Percentiles rank a stretch among this genome's conserved stretches.
phyloP scores from a whole-genome alignment of 805 yeast species.

The Cephaloascus fragrans region DNA sequence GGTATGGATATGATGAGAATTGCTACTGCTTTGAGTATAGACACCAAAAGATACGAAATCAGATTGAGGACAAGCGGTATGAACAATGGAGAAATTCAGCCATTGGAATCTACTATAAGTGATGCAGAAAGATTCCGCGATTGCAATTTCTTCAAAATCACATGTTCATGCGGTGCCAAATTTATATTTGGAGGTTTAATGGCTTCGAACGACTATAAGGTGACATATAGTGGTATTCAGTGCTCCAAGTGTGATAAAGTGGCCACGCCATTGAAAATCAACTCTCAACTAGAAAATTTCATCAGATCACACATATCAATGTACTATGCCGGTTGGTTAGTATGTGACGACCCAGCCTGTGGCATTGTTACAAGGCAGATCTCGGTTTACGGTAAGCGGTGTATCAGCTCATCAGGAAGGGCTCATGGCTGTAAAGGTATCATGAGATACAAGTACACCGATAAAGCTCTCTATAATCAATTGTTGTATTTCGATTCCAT shows the following conservation, averaged over 20 bases:
- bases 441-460: conserved; percentile 68
- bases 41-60: conserved; percentile 48
- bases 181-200: conserved; percentile 72
- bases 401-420: conserved; percentile 57
- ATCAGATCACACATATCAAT: conserved; percentile 60
- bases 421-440: conserved; percentile 69
- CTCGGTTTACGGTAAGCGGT: conserved; percentile 81
- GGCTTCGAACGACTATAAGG: conserved; percentile 47
- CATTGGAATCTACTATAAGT: conserved; percentile 71
- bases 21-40: conserved; percentile 72
- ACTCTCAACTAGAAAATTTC: conserved; percentile 65
- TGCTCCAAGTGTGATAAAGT: conserved; percentile 53
- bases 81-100: conserved; percentile 39
- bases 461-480: conserved; percentile 79
- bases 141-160: conserved; percentile 42
- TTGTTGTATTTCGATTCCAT: conserved; percentile 66
- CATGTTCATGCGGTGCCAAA: conserved; percentile 52
- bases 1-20: conserved; percentile 77
- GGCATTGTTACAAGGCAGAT: conserved; percentile 74
- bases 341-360: conserved; percentile 81
- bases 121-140: conserved; percentile 77
- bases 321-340: conserved; percentile 82
- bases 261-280: conserved; percentile 44
- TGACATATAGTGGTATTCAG: conserved; percentile 60
- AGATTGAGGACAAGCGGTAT: conserved; percentile 27